These are phyloP conservation scores for Globisporangium echinulatum DNA, from an alignment of 352 stramenopile species.

Conservation along the genomic window DNA sequence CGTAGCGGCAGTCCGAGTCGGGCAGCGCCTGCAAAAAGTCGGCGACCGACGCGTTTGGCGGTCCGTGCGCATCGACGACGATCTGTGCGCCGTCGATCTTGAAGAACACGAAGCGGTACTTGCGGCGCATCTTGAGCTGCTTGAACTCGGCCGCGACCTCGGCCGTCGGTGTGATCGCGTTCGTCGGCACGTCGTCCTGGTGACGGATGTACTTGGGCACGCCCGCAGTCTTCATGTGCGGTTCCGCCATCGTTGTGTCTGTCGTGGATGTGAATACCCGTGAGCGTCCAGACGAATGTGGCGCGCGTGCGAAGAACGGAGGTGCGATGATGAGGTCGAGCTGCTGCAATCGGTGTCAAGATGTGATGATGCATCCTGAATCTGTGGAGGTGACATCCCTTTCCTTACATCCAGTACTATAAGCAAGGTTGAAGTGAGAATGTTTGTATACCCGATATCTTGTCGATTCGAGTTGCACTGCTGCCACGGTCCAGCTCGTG, in stretches of 20 bases:
- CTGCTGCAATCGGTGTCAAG: not conserved
- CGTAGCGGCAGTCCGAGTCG: slow-evolving; percentile 81
- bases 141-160: slow-evolving; percentile 68
- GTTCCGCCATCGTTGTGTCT: slow-evolving; percentile 50
- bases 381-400: not conserved
- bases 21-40: slow-evolving; percentile 58
- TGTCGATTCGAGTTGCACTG: too few species aligned
- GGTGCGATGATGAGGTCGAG: not conserved
- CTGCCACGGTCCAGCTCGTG: too few species aligned
- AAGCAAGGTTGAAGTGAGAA: too few species aligned
- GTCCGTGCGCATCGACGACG: slow-evolving; percentile 46
- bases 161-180: slow-evolving; percentile 59
- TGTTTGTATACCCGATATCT: too few species aligned
- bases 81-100: slow-evolving; percentile 74
- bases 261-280: not conserved
- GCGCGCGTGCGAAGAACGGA: not conserved
- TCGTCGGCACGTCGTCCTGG: slow-evolving; percentile 64
- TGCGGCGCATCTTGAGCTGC: slow-evolving; percentile 85
- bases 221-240: slow-evolving; percentile 83
- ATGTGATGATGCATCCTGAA: not conserved
- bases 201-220: slow-evolving; percentile 69
- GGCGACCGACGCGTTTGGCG: slow-evolving; percentile 39
- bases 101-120: slow-evolving; percentile 82
- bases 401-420: too few species aligned
- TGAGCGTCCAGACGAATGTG: too few species aligned